Evolutionary conservation across 768 basidiomycete genomes (phyloP).

Genomic region (Hygrocybe coccinea): DNA sequence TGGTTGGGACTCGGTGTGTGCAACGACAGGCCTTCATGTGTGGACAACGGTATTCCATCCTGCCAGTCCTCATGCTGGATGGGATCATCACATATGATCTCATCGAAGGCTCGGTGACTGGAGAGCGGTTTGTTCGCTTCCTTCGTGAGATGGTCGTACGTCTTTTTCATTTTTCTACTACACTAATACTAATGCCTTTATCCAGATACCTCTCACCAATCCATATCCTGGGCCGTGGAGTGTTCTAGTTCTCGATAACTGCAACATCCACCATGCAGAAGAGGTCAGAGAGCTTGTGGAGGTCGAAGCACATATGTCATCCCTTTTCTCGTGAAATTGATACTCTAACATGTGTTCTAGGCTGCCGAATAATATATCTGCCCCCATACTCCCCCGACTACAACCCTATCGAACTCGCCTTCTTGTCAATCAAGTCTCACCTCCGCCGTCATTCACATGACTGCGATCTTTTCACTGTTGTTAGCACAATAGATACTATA

Average conservation of each 20-base stretch:
- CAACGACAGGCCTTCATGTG: conserved; percentile 17
- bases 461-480: not conserved
- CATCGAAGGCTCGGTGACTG: conserved; percentile 34
- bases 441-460: conserved; percentile 8
- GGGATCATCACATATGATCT: conserved; percentile 31
- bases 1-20: conserved; percentile 18
- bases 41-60: conserved; percentile 26
- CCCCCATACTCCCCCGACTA: conserved; percentile 33
- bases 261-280: conserved; percentile 35
- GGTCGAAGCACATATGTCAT: conserved; percentile 18
- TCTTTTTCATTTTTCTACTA: conserved; percentile 7
- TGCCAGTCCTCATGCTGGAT: conserved; percentile 26
- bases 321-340: not conserved
- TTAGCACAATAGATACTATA: no score
- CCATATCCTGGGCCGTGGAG: conserved; percentile 33
- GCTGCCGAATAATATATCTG: conserved; percentile 17
- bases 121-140: conserved; percentile 30
- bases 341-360: not conserved
- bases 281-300: conserved; percentile 28
- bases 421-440: conserved; percentile 26
- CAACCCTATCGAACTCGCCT: conserved; percentile 33
- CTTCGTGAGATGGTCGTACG: conserved; percentile 27
- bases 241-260: conserved; percentile 38
- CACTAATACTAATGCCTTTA: conserved; percentile 14
- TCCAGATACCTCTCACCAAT: conserved; percentile 8